Evolutionary conservation across 163 green algal species (phyloP).

Genomic region (Scenedesmus sp.): DNA sequence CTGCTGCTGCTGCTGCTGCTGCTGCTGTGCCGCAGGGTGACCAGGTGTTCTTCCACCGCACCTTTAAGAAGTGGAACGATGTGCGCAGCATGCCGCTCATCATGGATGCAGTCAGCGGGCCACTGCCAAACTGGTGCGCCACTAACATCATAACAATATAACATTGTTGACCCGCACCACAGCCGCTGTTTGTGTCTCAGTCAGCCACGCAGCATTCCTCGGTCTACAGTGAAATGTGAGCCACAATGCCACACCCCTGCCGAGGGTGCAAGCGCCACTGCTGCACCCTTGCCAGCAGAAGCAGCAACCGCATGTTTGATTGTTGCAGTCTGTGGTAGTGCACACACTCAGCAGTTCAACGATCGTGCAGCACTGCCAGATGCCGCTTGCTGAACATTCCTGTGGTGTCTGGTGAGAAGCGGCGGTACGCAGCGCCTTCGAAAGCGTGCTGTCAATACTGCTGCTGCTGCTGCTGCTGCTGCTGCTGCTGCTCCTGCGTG

Average conservation of each 20-base stretch:
- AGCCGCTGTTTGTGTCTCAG: background rate
- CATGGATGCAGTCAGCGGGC: slow-evolving; percentile 30
- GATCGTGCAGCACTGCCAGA: too few species aligned
- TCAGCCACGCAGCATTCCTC: too few species aligned
- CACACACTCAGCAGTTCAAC: too few species aligned
- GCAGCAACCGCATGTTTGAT: too few species aligned
- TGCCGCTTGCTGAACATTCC: too few species aligned
- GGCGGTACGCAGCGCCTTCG: too few species aligned
- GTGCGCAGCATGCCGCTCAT: background rate
- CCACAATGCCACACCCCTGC: too few species aligned
- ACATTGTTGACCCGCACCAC: background rate
- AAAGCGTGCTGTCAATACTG: background rate
- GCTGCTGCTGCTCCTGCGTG: background rate
- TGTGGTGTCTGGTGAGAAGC: too few species aligned
- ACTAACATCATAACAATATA: background rate
- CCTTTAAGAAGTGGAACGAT: slow-evolving; percentile 47
- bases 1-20: slow-evolving; percentile 12
- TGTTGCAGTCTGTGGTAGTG: too few species aligned
- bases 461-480: background rate
- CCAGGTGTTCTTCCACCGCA: slow-evolving; percentile 42
- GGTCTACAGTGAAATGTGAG: too few species aligned
- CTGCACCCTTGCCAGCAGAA: too few species aligned
- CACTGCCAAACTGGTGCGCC: slow-evolving; percentile 37
- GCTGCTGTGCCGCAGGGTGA: slow-evolving; percentile 18
- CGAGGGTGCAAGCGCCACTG: background rate